Conservation (phyloP, 2,329 filamentous ascomycete genomes). For the Pestalotiopsis sp. region DNA sequence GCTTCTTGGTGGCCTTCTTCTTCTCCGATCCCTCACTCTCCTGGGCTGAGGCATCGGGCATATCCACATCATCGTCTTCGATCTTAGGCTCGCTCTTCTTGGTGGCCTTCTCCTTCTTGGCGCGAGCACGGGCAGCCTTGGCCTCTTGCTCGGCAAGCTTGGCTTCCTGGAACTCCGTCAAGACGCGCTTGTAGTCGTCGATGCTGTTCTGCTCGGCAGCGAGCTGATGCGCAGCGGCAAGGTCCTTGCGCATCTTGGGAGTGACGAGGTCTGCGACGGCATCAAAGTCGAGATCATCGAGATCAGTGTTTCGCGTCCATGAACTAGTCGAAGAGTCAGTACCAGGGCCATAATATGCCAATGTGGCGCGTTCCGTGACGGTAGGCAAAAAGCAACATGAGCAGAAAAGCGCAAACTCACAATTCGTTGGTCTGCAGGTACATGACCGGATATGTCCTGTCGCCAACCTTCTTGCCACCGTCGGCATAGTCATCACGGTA, state of each 20-base stretch:
- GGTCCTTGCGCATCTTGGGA: slow-evolving; percentile 78
- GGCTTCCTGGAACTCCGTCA: slow-evolving; percentile 71
- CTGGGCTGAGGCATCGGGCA: slow-evolving; percentile 60
- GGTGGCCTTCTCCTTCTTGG: slow-evolving; percentile 28
- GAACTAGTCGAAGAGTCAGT: slow-evolving; percentile 57
- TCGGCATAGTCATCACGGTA: slow-evolving; percentile 87
- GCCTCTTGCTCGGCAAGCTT: slow-evolving; percentile 58
- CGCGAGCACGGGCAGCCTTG: slow-evolving; percentile 26
- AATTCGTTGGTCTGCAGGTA: slow-evolving; percentile 95
- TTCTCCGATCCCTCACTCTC: slow-evolving; percentile 42
- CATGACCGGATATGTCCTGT: slow-evolving; percentile 93
- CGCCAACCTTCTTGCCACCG: slow-evolving; percentile 81
- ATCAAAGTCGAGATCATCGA: slow-evolving; percentile 76
- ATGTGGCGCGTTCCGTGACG: background rate
- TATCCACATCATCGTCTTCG: slow-evolving; percentile 61
- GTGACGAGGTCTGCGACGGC: slow-evolving; percentile 70
- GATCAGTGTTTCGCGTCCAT: slow-evolving; percentile 85
- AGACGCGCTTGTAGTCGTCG: slow-evolving; percentile 79
- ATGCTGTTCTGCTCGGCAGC: slow-evolving; percentile 79
- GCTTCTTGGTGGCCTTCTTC: slow-evolving; percentile 71
- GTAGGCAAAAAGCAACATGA: slow-evolving; percentile 80
- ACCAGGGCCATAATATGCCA: background rate
- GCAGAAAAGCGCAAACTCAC: slow-evolving; percentile 71
- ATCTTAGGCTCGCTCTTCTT: slow-evolving; percentile 51
- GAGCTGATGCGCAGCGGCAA: slow-evolving; percentile 78